Conservation (phyloP, 345 rosid species). For the Camelina hispida region DNA sequence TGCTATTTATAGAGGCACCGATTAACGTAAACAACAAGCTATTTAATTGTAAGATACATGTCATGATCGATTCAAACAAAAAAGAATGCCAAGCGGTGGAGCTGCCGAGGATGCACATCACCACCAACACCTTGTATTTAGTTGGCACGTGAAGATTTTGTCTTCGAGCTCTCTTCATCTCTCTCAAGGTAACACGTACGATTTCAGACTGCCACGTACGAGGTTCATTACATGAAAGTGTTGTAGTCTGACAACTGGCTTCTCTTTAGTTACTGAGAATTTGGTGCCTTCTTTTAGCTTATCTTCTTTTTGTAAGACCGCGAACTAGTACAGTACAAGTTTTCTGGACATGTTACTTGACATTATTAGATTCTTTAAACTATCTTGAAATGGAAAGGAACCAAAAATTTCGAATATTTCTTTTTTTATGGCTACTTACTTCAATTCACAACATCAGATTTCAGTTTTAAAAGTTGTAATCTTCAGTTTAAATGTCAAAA, state of each 20-base stretch:
- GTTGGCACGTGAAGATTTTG: constrained; percentile 18
- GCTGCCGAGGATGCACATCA: not conserved
- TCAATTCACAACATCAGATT: too few species aligned
- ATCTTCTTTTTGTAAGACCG: not conserved
- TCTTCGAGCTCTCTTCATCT: constrained; percentile 12
- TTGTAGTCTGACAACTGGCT: constrained; percentile 1
- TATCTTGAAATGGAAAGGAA: too few species aligned
- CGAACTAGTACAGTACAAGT: not conserved
- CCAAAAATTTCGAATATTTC: too few species aligned
- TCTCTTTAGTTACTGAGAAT: not conserved
- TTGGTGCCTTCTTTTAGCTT: not conserved
- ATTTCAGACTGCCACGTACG: constrained; percentile 23
- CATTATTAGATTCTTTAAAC: not conserved
- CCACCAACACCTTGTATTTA: not conserved
- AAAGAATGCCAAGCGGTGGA: constrained; percentile 2
- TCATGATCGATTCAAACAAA: not conserved
- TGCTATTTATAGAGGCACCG: constrained; percentile 24
- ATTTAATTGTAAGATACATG: not conserved
- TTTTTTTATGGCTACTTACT: too few species aligned
- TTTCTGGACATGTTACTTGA: not conserved
- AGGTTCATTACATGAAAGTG: not conserved
- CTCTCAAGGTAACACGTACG: constrained; percentile 31
- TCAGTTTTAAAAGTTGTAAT: not conserved
- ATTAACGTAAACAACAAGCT: constrained; percentile 21
- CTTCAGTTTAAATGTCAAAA: not conserved